phyloP scores from a whole-genome alignment of 352 stramenopile species.

The Phytopythium cucurbitacearum region DNA sequence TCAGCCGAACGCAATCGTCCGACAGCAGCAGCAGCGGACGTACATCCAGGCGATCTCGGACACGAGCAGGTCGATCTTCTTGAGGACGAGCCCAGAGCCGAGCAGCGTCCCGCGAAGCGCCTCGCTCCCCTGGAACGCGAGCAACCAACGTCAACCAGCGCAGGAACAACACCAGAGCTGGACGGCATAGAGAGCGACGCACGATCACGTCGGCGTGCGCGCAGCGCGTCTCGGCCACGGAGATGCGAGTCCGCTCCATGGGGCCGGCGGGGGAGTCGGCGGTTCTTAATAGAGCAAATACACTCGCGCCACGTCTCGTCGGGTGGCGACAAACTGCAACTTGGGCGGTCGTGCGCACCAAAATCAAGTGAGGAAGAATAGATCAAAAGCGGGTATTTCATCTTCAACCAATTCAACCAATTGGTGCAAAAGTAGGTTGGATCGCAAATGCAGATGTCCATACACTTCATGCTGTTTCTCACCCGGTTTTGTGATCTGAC shows the following conservation, averaged over 20 bases:
- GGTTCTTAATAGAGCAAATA: no score
- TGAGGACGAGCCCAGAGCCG: constrained; percentile 42
- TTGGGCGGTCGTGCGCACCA: background rate
- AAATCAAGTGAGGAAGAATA: background rate
- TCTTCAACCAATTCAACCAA: background rate
- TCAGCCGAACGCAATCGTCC: background rate
- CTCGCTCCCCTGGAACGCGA: constrained; percentile 29
- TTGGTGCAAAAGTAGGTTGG: background rate
- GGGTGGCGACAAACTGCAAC: no score
- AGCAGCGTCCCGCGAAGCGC: constrained; percentile 42
- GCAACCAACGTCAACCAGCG: background rate
- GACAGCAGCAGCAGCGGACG: background rate
- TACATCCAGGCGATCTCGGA: constrained; percentile 8
- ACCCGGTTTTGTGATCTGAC: background rate
- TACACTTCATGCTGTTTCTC: background rate
- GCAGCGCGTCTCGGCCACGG: constrained; percentile 21
- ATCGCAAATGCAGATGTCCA: background rate
- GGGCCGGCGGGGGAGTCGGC: background rate
- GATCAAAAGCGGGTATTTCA: no score
- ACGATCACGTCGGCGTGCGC: constrained; percentile 22
- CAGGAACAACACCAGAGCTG: no score
- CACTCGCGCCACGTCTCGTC: no score
- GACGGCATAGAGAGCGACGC: background rate
- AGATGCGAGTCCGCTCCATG: constrained; percentile 7
- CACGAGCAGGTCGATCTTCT: constrained; percentile 31